Base-by-base conservation (phyloP, 176 grass and related monocot species). In the Tillandsia fasciculata region DNA sequence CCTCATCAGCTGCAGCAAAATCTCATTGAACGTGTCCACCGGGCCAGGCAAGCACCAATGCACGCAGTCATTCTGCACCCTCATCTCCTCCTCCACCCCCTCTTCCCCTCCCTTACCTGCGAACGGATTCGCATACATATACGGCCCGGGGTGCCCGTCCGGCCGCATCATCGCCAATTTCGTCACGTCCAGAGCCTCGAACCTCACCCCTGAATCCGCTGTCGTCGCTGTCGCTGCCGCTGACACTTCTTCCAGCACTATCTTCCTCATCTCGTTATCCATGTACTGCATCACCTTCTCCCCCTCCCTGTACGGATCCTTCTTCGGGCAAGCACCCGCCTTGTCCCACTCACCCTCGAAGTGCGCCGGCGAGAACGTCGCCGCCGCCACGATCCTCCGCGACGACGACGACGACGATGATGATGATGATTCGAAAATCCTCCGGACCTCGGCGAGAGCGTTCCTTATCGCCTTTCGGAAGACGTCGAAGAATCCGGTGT, bases 311-410 rank as follows among this genome's bases (percentile, higher is more conserved):
- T 90, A 96, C 8, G 93, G 86, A 53, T 68, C 52, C 1, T 57
- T 83, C 86, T 70, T 92, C 10, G 81, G 47, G 76, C 93, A 96
- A 7, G 85, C 84, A 47, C 86, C 89, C 3, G 83, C 79, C 77
- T 92, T 92, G 76, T 92, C 93, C 93, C 84, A 96, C 12, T 83
- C 86, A 73, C 93, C 89, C 14, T 96, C 81, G 72, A 97, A 97
- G 70, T 92, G 93, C 71, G 86, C 81, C 48, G 81, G 89, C 51
- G 89, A 87, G 89, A 92, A 96, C 64, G 93, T 92, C 50, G 89
- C 85, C 18, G 92, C 9, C 47, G 82, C 81, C 15, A 85, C 77
- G 12, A 92, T 49, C 76, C 78, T 82, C 12, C 23, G 18, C 26
- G 50, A 12, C 12, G 3, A 22, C 52, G 71, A 20, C 78, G 79